These are phyloP conservation scores for Phyllosticta capitalensis DNA, from an alignment of 2,329 filamentous ascomycete genomes.

Conservation along the genomic window DNA sequence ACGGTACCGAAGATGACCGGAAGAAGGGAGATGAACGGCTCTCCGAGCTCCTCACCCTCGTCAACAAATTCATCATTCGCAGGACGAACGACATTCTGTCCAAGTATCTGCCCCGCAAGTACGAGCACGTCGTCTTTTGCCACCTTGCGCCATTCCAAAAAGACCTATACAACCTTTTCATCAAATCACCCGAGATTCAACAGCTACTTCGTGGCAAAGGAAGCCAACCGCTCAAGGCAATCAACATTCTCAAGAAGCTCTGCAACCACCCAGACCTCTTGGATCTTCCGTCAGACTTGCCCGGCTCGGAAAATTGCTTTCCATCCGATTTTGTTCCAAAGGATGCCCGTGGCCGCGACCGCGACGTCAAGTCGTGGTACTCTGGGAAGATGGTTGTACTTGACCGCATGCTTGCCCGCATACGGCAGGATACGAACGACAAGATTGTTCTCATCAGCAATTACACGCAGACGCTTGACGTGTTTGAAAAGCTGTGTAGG, in stretches of 20 bases:
- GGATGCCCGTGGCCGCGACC: slow-evolving; percentile 76
- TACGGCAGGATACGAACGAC: slow-evolving; percentile 92
- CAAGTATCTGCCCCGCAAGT: slow-evolving; percentile 96
- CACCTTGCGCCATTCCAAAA: slow-evolving; percentile 87
- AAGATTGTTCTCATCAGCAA: slow-evolving; percentile 99
- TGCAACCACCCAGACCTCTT: slow-evolving; percentile 97
- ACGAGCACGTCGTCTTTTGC: slow-evolving; percentile 98
- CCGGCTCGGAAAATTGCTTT: slow-evolving; percentile 71
- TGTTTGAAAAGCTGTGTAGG: slow-evolving; percentile 87
- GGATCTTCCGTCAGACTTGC: slow-evolving; percentile 71
- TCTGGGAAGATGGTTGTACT: slow-evolving; percentile 97
- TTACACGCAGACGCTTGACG: slow-evolving; percentile 90
- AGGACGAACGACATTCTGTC: slow-evolving; percentile 96
- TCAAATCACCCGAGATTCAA: slow-evolving; percentile 90
- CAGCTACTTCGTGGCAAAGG: slow-evolving; percentile 85
- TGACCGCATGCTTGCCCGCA: slow-evolving; percentile 94
- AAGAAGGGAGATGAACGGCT: slow-evolving; percentile 77
- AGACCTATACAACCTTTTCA: slow-evolving; percentile 92
- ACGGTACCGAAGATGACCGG: slow-evolving; percentile 72
- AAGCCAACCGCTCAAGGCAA: slow-evolving; percentile 91
- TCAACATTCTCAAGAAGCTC: slow-evolving; percentile 92
- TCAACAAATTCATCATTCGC: slow-evolving; percentile 98
- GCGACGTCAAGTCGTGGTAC: slow-evolving; percentile 90
- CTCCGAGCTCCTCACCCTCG: slow-evolving; percentile 66
- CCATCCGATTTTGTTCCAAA: slow-evolving; percentile 85